Percentiles rank a stretch among this genome's conserved stretches.
Conservation (phyloP, 495 filamentous ascomycete species). For the Ascodesmis nigricans region DNA sequence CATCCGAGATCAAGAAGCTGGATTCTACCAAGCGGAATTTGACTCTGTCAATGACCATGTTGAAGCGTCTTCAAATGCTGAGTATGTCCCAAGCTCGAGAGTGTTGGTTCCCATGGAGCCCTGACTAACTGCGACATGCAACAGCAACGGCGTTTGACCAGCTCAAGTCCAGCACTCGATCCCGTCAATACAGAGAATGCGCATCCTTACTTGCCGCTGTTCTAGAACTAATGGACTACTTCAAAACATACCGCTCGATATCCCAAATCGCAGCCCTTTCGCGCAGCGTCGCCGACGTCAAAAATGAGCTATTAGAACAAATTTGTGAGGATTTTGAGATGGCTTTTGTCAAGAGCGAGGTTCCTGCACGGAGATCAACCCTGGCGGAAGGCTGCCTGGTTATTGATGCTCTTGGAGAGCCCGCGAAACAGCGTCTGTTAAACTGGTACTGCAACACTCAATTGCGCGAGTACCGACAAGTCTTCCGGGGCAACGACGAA, state of each 20-base stretch:
- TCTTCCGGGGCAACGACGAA: slow-evolving; percentile 85
- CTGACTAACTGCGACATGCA: slow-evolving; percentile 4
- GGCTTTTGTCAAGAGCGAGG: slow-evolving; percentile 75
- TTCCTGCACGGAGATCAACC: slow-evolving; percentile 42
- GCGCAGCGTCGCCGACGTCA: slow-evolving; percentile 81
- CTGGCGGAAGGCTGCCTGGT: slow-evolving; percentile 75
- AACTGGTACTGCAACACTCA: slow-evolving; percentile 98
- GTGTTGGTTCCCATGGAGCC: not conserved
- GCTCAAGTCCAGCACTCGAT: slow-evolving; percentile 58
- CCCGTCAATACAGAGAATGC: slow-evolving; percentile 87
- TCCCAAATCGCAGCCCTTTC: slow-evolving; percentile 92
- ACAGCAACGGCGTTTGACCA: slow-evolving; percentile 81
- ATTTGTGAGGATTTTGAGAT: slow-evolving; percentile 97
- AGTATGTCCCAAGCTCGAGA: slow-evolving; percentile 23
- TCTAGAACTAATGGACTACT: slow-evolving; percentile 93
- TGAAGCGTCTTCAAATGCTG: slow-evolving; percentile 95
- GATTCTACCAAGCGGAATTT: slow-evolving; percentile 93
- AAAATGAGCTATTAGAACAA: slow-evolving; percentile 84
- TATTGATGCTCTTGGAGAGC: slow-evolving; percentile 86
- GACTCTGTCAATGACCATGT: slow-evolving; percentile 88
- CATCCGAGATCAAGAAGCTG: slow-evolving; percentile 92
- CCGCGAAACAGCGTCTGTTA: slow-evolving; percentile 57
- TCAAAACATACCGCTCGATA: slow-evolving; percentile 92
- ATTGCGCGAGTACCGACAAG: slow-evolving; percentile 80
- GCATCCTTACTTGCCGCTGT: slow-evolving; percentile 88